These are phyloP conservation scores for Liquidambar formosana DNA, from an alignment of 164 flowering plant genomes.

Conservation along the genomic window DNA sequence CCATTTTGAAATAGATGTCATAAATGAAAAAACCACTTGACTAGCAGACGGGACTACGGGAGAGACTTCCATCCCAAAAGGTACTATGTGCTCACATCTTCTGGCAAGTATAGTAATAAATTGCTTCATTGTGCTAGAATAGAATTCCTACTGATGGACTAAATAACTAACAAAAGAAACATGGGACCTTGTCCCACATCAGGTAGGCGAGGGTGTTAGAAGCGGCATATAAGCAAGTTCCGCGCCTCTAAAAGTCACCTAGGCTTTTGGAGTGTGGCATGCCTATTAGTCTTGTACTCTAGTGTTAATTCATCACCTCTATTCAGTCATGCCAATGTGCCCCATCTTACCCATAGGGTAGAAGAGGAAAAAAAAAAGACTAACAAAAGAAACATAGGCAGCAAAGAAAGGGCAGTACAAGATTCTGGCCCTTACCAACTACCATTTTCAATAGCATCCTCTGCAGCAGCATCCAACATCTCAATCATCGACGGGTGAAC, in stretches of 20 bases:
- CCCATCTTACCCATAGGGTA: too few species aligned
- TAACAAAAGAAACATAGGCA: conserved; percentile 6
- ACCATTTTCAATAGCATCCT: conserved; percentile 80
- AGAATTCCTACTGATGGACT: not conserved
- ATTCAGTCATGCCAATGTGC: too few species aligned
- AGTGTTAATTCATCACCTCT: too few species aligned
- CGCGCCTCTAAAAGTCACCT: too few species aligned
- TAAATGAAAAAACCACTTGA: not conserved
- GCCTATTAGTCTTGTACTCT: too few species aligned
- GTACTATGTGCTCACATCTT: not conserved
- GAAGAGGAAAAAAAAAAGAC: too few species aligned
- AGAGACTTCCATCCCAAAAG: not conserved
- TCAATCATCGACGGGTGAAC: conserved; percentile 83
- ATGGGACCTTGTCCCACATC: too few species aligned
- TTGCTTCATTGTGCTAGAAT: not conserved
- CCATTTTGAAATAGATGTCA: not conserved
- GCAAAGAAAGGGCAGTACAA: not conserved
- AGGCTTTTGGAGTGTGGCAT: too few species aligned
- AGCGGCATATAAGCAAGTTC: too few species aligned
- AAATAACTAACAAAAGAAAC: not conserved
- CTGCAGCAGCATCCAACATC: conserved; percentile 85
- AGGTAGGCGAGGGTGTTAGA: too few species aligned
- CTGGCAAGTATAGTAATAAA: not conserved
- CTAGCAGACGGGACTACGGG: not conserved
- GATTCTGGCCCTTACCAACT: conserved; percentile 63